phyloP scores from a whole-genome alignment of 202 grass and related monocot genomes.

The Tripidium arundinaceum region DNA sequence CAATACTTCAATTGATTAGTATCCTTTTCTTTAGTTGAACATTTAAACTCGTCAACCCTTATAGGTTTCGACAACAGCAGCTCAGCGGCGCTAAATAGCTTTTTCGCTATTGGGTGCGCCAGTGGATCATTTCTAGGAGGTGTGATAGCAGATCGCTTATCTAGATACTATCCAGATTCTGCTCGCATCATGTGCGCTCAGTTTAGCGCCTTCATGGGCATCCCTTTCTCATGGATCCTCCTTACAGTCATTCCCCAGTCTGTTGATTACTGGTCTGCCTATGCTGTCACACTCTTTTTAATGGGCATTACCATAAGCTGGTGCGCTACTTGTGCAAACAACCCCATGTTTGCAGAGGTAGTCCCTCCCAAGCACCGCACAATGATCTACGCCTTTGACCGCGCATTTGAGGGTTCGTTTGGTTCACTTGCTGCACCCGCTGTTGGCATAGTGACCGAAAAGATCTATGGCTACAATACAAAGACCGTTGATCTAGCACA shows the following conservation, averaged over 20 bases:
- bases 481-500: conserved; percentile 52
- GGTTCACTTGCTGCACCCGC: too few relatives aligned
- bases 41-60: conserved; percentile 20
- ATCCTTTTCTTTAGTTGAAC: background rate
- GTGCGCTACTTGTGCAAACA: conserved; percentile 88
- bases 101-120: conserved; percentile 80
- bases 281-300: conserved; percentile 68
- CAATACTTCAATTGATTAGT: conserved; percentile 13
- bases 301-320: conserved; percentile 96
- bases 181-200: conserved; percentile 91
- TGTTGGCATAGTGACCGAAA: conserved; percentile 76
- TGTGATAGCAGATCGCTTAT: conserved; percentile 63
- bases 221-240: conserved; percentile 84
- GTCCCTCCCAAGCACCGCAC: conserved; percentile 82
- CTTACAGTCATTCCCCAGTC: conserved; percentile 73
- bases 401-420: too few relatives aligned
- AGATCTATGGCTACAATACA: conserved; percentile 64
- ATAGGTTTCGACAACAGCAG: conserved; percentile 81
- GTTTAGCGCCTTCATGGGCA: conserved; percentile 99
- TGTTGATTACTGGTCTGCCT: conserved; percentile 65
- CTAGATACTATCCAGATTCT: conserved; percentile 63
- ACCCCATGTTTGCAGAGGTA: conserved; percentile 92
- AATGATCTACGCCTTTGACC: too few relatives aligned
- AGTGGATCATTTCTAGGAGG: conserved; percentile 75
- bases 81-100: conserved; percentile 77